phyloP scores from a whole-genome alignment of 139 green algal genomes.

The Micromonas pusilla region DNA sequence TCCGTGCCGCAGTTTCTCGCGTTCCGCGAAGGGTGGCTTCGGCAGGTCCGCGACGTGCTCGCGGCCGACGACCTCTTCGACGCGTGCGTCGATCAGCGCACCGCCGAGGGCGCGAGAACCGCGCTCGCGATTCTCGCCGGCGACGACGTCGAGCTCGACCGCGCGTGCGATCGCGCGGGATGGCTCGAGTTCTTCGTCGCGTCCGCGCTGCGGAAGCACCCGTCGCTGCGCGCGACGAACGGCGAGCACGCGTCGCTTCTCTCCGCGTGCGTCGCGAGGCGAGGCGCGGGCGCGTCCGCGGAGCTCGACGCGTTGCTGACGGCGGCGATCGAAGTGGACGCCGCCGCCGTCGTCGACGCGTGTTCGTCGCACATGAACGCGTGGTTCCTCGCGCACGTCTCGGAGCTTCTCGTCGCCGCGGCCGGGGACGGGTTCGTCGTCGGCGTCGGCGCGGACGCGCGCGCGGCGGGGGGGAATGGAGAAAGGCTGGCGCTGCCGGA shows the following conservation, averaged over 20 bases:
- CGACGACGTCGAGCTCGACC: not conserved
- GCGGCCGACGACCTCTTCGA: not conserved
- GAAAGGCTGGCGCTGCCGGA: not conserved
- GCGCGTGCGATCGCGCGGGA: not conserved
- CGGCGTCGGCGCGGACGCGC: not conserved
- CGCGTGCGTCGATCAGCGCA: not conserved
- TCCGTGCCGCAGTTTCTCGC: not conserved
- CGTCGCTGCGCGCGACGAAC: not conserved
- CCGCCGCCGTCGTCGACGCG: not conserved
- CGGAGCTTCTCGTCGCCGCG: not conserved
- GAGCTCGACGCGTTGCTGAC: not conserved
- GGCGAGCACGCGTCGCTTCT: not conserved
- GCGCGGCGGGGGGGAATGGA: too few relatives aligned
- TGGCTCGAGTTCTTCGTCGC: conserved; percentile 13
- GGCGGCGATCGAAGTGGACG: too few relatives aligned
- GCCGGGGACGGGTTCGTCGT: too few relatives aligned
- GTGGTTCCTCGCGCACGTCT: conserved; percentile 5
- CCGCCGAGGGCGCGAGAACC: not conserved
- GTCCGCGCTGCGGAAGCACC: not conserved
- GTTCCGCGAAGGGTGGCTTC: not conserved
- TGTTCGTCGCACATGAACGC: not conserved
- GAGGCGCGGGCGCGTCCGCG: not conserved
- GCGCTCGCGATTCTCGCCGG: not conserved
- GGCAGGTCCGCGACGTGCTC: not conserved
- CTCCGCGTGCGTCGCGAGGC: not conserved